A percentile compares a stretch with the other conserved stretches of the same genome.
phyloP scores from a whole-genome alignment of 768 basidiomycete species.

The Rhodotorula babjevae region DNA sequence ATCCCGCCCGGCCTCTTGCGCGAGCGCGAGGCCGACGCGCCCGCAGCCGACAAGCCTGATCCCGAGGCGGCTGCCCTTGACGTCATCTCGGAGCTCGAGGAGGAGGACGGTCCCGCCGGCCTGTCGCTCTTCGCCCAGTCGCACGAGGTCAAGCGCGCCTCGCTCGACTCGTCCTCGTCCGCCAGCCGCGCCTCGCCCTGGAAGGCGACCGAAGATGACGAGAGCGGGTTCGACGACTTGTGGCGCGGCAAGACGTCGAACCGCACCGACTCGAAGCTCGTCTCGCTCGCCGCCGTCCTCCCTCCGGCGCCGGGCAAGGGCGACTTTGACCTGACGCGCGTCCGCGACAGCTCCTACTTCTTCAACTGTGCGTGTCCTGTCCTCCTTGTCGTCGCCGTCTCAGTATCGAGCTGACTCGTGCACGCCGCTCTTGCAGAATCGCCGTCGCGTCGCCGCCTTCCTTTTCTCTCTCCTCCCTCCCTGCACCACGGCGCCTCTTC shows the following conservation, averaged over 20 bases:
- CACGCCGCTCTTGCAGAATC: background rate
- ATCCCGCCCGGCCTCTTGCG: constrained; percentile 29
- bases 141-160: constrained; percentile 12
- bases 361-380: constrained; percentile 50
- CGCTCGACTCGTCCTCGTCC: constrained; percentile 6
- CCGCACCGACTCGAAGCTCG: constrained; percentile 51
- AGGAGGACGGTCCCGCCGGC: constrained; percentile 32
- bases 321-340: constrained; percentile 71
- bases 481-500: background rate
- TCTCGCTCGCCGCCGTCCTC: constrained; percentile 67
- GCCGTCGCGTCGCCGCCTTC: background rate
- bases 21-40: background rate
- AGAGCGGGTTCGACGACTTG: constrained; percentile 16
- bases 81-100: constrained; percentile 34
- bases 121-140: constrained; percentile 25
- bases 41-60: background rate
- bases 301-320: constrained; percentile 82
- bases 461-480: background rate
- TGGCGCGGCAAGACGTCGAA: constrained; percentile 5
- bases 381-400: background rate
- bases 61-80: constrained; percentile 3
- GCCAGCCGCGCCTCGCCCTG: background rate
- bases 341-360: constrained; percentile 82
- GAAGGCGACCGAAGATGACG: background rate
- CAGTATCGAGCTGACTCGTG: background rate